Conservation (phyloP, 2,329 filamentous ascomycete species). For the Calycina marina region DNA sequence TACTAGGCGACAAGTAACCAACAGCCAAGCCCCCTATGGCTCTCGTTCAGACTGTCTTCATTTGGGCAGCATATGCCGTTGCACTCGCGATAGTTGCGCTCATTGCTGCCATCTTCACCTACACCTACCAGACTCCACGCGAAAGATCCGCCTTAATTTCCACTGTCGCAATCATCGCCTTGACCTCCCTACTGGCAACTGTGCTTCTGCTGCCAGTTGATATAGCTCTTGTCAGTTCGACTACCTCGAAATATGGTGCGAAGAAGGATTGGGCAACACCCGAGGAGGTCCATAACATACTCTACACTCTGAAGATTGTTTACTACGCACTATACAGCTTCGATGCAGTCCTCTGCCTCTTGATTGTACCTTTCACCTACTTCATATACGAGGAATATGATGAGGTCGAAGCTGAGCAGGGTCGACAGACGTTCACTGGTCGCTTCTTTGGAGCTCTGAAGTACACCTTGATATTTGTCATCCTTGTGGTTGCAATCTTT, state of each 20-base stretch:
- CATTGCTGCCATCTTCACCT: slow-evolving; percentile 72
- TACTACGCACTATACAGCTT: slow-evolving; percentile 91
- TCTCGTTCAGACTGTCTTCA: slow-evolving; percentile 74
- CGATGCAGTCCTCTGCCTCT: slow-evolving; percentile 75
- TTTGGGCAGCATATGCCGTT: slow-evolving; percentile 87
- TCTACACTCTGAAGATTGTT: slow-evolving; percentile 68
- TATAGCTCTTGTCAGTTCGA: slow-evolving; percentile 86
- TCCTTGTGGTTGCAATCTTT: slow-evolving; percentile 70
- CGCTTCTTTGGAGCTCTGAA: slow-evolving; percentile 76
- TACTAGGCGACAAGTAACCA: slow-evolving; percentile 7
- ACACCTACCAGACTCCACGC: slow-evolving; percentile 78
- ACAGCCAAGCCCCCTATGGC: too few species aligned
- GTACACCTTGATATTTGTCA: slow-evolving; percentile 76
- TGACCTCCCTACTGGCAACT: slow-evolving; percentile 79
- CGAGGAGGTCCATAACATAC: slow-evolving; percentile 60
- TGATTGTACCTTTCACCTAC: slow-evolving; percentile 90
- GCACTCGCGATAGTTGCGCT: slow-evolving; percentile 64
- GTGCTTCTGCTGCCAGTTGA: slow-evolving; percentile 88
- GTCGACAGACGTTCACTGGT: slow-evolving; percentile 53
- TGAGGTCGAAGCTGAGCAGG: slow-evolving; percentile 71
- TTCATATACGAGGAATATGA: slow-evolving; percentile 98
- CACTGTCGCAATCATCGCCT: slow-evolving; percentile 70
- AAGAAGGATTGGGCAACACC: slow-evolving; percentile 95
- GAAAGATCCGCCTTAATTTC: slow-evolving; percentile 76
- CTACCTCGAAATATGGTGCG: slow-evolving; percentile 57